Evolutionary conservation across 345 rosid genomes (phyloP).

Genomic region (Psidium friedrichsthalianum): DNA sequence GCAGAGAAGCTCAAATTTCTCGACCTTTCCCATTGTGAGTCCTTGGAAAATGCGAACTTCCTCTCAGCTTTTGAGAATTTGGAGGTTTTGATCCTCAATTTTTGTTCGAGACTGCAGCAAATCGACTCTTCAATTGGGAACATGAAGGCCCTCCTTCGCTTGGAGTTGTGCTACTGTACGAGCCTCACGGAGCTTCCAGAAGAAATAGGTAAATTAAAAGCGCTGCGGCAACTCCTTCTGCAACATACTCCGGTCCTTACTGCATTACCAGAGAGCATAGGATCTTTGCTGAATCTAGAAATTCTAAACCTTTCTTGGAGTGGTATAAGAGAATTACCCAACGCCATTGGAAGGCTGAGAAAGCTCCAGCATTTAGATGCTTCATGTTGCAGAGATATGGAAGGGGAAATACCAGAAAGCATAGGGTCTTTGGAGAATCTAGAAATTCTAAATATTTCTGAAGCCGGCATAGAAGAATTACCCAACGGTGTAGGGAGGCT

Average conservation of each 20-base stretch:
- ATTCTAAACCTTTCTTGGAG: background rate
- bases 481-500: background rate
- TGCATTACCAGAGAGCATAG: background rate
- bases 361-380: accelerated
- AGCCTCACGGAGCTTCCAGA: background rate
- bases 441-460: background rate
- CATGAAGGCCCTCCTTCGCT: background rate
- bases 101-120: background rate
- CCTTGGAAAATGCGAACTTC: background rate
- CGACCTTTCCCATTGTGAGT: background rate
- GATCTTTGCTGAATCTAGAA: background rate
- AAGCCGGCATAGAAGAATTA: background rate
- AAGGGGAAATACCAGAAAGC: background rate
- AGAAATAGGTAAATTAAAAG: background rate
- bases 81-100: background rate
- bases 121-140: background rate
- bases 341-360: background rate
- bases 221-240: accelerated
- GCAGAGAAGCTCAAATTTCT: background rate
- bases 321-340: background rate
- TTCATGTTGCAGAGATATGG: accelerated
- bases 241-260: accelerated
- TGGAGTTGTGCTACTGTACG: accelerated
- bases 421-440: background rate
- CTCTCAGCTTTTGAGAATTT: background rate